phyloP scores from a whole-genome alignment of 106 monocot species.

The Dioscorea alata region DNA sequence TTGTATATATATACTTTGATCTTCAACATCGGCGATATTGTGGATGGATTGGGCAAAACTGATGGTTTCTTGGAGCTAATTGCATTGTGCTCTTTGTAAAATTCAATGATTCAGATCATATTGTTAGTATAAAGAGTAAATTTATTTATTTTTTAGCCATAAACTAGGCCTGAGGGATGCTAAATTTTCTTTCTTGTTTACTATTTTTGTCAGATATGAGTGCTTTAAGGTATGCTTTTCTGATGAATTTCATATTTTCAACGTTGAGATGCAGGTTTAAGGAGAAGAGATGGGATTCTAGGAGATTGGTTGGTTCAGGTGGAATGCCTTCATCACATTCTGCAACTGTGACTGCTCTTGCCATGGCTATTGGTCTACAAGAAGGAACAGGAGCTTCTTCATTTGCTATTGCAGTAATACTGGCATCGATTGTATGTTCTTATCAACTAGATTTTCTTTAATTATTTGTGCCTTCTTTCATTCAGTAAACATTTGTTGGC shows the following conservation, averaged over 20 bases:
- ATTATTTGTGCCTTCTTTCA: not conserved
- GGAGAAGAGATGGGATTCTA: conserved; percentile 89
- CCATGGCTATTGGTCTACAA: conserved; percentile 54
- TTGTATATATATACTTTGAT: too few species aligned
- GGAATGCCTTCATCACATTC: conserved; percentile 89
- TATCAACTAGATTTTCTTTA: conserved; percentile 6
- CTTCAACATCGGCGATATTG: too few species aligned
- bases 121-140: too few species aligned
- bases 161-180: not conserved
- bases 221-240: not conserved
- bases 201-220: not conserved
- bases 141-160: not conserved
- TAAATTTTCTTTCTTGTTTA: not conserved
- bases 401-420: conserved; percentile 68
- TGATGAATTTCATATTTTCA: conserved; percentile 15
- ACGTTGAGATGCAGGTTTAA: conserved; percentile 77
- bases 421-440: conserved; percentile 68
- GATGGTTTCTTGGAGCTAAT: too few species aligned
- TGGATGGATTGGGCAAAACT: too few species aligned
- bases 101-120: too few species aligned
- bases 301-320: conserved; percentile 69
- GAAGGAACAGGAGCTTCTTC: conserved; percentile 56
- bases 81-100: too few species aligned
- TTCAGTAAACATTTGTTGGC: not conserved
- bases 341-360: conserved; percentile 74